Evolutionary conservation across 2,329 filamentous ascomycete genomes (phyloP), one percentile per base, ranked within the genome.

Genomic region (Penicillium corylophilum): DNA sequence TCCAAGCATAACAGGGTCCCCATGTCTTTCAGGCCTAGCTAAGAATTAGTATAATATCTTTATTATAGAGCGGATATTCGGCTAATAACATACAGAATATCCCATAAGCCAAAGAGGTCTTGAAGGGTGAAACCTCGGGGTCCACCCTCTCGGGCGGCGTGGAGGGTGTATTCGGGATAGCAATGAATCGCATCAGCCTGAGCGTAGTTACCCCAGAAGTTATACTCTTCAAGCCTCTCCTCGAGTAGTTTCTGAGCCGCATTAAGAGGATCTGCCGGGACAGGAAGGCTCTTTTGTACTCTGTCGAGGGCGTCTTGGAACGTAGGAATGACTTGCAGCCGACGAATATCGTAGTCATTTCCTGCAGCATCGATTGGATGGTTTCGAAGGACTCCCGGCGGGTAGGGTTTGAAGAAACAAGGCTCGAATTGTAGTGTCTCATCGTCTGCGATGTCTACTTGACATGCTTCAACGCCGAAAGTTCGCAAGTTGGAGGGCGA

Each of bases 381-480:
- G 24, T 38, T 45, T 33, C 26, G 26, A 20, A 46, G 31, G 31
- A 46, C 5, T 9, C 20, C 22, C n/a, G 18, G 20, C 22, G 44
- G 44, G 1, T 38, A 20, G 31, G 44, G 44, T 9, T 46, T 18
- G 23, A 46, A 46, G 44, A 46, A 46, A 24, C 29, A 7, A 35
- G 44, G 44, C 18, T 46, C 44, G 13, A 46, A 46, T 24, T 36
- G 44, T 31, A 26, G 44, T n/a, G n/a, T n/a, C n/a, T n/a, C n/a
- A n/a, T n/a, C n/a, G n/a, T n/a, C n/a, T n/a, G n/a, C n/a, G n/a
- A n/a, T n/a, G n/a, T n/a, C n/a, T n/a, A n/a, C n/a, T n/a, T n/a
- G n/a, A n/a, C n/a, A n/a, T n/a, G n/a, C n/a, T n/a, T n/a, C n/a
- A n/a, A n/a, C n/a, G n/a, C n/a, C n/a, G n/a, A n/a, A n/a, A n/a